Base-by-base conservation (phyloP, 129 eudicot genomes). In the Saposhnikovia divaricata region DNA sequence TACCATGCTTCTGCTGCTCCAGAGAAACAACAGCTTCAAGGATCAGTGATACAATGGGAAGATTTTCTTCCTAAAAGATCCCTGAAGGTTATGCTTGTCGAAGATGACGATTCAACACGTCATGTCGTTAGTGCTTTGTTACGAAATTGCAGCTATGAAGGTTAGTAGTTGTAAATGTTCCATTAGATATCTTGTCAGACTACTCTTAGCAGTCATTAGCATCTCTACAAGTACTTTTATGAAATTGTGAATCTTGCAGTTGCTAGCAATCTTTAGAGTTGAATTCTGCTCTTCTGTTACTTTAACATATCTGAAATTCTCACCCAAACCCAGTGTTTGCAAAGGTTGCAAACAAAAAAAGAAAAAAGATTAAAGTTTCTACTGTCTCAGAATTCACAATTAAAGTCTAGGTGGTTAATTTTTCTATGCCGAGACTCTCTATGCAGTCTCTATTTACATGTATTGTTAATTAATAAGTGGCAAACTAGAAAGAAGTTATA, bases 111-210 rank as follows among this genome's bases (percentile, higher is more conserved):
- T 79, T 83, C 81, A 72, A 79, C 82, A 27, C 82, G 82, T 6
- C 82, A 79, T 21, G 78, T 83, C 39, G 45, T 79, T 61, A 25
- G 48, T 74, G 83, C 83, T 47, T 80, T 83, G 66, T 80, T 82
- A 37, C 81, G 81, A 50, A 82, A 82, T 31, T 82, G 81, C 70
- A 77, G 79, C 45, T 82, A 82, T 44, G 79, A 82, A 82, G 85
- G 85, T 82, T 74, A 53, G 83, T 34, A 51, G 42, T 43, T 43
- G 53, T 47, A 34, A 21, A 15, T 37, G 19, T 47, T 76, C 18
- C 27, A 45, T 18, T 2, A 74, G 1, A 19, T 42, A 74, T 74
- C 25, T 44, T 4, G 18, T 45, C 18, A 6, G 50, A 43, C 57
- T 43, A 43, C 47, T 21, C 9, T 74, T 51, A 42, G 77, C 53